Conservation (phyloP, 805 yeast genomes). For the Starmerella potacharoeniae region DNA sequence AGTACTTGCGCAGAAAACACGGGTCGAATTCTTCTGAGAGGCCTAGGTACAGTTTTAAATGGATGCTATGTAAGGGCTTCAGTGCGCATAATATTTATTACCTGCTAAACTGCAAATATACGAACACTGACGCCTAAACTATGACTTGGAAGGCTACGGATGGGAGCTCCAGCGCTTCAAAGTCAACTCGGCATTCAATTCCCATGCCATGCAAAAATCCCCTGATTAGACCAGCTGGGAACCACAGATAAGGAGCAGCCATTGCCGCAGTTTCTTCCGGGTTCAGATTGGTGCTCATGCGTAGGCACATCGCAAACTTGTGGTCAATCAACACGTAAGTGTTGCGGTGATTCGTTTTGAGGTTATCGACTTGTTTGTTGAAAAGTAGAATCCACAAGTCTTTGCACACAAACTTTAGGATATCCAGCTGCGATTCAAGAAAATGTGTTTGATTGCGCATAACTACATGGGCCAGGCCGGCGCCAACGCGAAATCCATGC, state of each 20-base stretch:
- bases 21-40: no score
- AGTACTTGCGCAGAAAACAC: neutral
- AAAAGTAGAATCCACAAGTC: constrained; percentile 79
- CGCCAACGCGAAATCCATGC: constrained; percentile 62
- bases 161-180: constrained; percentile 54
- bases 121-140: neutral
- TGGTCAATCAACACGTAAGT: constrained; percentile 70
- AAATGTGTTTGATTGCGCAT: constrained; percentile 34
- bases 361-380: constrained; percentile 80
- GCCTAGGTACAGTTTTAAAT: no score
- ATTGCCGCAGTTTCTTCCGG: constrained; percentile 26
- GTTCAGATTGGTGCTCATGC: constrained; percentile 34
- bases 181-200: constrained; percentile 50
- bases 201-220: constrained; percentile 65
- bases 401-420: constrained; percentile 85
- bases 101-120: no score
- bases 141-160: constrained; percentile 60
- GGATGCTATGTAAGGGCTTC: no score
- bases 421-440: constrained; percentile 55
- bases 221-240: constrained; percentile 64
- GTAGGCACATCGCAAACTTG: constrained; percentile 42
- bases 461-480: constrained; percentile 40
- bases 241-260: constrained; percentile 45
- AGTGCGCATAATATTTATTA: no score
- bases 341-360: constrained; percentile 83